Percentiles rank a stretch among this genome's conserved stretches.
These are phyloP conservation scores for Colletotrichum viniferum DNA, from an alignment of 2,329 filamentous ascomycete species.

Conservation along the genomic window DNA sequence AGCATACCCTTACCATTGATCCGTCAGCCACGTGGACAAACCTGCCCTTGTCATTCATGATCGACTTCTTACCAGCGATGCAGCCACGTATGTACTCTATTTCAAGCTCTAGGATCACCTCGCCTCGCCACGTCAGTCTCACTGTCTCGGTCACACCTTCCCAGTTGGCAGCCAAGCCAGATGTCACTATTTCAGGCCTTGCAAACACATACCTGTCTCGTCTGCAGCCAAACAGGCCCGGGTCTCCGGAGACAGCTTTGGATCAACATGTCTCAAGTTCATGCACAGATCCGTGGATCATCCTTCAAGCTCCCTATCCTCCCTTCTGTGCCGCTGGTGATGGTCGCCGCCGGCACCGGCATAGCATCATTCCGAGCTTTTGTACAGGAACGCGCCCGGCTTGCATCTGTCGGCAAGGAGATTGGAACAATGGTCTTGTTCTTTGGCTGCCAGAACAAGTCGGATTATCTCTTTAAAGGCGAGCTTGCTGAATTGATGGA, in stretches of 20 bases:
- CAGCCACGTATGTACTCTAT: background rate
- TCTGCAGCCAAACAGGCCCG: background rate
- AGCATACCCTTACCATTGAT: background rate
- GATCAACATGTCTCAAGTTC: background rate
- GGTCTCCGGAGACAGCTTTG: background rate
- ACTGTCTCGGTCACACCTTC: background rate
- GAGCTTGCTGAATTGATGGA: background rate
- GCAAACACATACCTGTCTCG: background rate
- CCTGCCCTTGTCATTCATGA: background rate
- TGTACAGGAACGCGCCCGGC: background rate
- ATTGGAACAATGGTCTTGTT: background rate
- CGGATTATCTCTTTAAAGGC: background rate
- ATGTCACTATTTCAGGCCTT: background rate
- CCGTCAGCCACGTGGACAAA: background rate
- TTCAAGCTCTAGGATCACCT: background rate
- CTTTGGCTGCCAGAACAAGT: background rate
- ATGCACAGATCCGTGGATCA: slow-evolving; percentile 23
- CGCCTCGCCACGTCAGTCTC: background rate
- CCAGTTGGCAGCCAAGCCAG: background rate
- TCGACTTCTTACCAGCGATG: background rate
- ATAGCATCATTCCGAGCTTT: slow-evolving; percentile 44
- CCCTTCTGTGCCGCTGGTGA: slow-evolving; percentile 50
- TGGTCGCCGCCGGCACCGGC: slow-evolving; percentile 56
- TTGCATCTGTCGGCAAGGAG: background rate
- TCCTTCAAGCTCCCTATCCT: slow-evolving; percentile 50